Conservation (phyloP, 179 eudicot genomes). For the Beta lomatogona region DNA sequence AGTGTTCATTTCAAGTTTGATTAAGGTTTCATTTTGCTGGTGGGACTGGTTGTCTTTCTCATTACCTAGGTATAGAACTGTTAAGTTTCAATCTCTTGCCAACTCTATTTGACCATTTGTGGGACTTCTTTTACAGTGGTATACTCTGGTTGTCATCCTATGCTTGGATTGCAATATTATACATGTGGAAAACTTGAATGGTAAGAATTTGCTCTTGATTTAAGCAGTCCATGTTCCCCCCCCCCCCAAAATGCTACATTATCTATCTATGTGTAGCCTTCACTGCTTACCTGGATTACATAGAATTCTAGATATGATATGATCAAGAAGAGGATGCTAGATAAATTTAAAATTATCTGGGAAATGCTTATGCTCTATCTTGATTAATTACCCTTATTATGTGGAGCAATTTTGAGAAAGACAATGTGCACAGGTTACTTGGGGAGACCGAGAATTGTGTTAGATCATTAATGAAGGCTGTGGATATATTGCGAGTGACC, state of each 20-base stretch:
- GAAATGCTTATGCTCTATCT: background rate
- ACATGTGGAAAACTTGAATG: constrained; percentile 90
- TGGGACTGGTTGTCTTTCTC: background rate
- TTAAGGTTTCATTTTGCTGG: no score
- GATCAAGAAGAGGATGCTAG: background rate
- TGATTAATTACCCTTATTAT: background rate
- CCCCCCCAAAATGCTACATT: background rate
- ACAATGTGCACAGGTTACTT: constrained; percentile 58
- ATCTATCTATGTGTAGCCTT: background rate
- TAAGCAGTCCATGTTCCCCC: background rate
- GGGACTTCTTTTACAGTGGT: constrained; percentile 48
- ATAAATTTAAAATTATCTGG: background rate
- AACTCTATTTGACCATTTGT: constrained; percentile 5
- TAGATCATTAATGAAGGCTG: constrained; percentile 64
- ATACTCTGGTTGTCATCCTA: constrained; percentile 76
- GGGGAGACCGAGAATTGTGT: constrained; percentile 67
- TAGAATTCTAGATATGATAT: background rate
- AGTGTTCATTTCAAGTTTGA: no score
- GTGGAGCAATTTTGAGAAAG: background rate
- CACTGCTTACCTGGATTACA: background rate
- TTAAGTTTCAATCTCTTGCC: background rate
- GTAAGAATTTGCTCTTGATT: constrained; percentile 36
- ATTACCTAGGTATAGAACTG: no score
- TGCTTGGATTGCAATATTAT: constrained; percentile 87
- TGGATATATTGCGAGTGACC: constrained; percentile 63